Percentiles rank a stretch among this genome's conserved stretches.
These are phyloP conservation scores for Xylaria sp. DNA, from an alignment of 2,329 filamentous ascomycete genomes.

Conservation along the genomic window DNA sequence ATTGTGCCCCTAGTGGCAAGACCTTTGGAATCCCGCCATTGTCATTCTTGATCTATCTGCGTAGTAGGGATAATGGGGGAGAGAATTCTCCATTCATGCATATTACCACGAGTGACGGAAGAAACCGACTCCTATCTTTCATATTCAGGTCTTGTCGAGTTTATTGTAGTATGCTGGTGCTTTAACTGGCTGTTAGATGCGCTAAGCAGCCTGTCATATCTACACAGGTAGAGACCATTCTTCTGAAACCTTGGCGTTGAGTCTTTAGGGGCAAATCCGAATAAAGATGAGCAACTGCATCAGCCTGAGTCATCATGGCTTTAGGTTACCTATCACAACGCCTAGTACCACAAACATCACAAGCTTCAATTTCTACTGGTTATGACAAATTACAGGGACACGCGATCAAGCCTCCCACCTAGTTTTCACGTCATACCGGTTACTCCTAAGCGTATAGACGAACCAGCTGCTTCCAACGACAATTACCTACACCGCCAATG, in stretches of 20 bases:
- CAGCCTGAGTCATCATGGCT: too few relatives aligned
- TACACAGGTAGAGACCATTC: neutral
- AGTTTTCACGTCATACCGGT: neutral
- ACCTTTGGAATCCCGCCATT: too few relatives aligned
- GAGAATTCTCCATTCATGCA: neutral
- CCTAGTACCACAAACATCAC: neutral
- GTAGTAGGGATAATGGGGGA: neutral
- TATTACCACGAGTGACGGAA: neutral
- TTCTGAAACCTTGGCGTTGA: neutral
- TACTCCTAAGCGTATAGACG: neutral
- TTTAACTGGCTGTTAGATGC: too few relatives aligned
- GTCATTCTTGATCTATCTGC: neutral
- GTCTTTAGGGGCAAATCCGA: neutral
- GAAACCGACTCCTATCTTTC: neutral
- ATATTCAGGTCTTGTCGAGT: neutral
- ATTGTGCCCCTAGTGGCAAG: too few relatives aligned
- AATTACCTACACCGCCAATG: neutral
- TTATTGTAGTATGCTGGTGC: too few relatives aligned
- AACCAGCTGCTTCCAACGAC: neutral
- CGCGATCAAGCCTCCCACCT: neutral
- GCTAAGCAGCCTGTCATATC: neutral
- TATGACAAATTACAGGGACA: slow-evolving; percentile 6
- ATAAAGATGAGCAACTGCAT: too few relatives aligned
- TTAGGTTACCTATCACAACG: too few relatives aligned
- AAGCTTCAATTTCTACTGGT: neutral